phyloP scores from a whole-genome alignment of 2,329 filamentous ascomycete species.

The Diaporthe citriasiana region DNA sequence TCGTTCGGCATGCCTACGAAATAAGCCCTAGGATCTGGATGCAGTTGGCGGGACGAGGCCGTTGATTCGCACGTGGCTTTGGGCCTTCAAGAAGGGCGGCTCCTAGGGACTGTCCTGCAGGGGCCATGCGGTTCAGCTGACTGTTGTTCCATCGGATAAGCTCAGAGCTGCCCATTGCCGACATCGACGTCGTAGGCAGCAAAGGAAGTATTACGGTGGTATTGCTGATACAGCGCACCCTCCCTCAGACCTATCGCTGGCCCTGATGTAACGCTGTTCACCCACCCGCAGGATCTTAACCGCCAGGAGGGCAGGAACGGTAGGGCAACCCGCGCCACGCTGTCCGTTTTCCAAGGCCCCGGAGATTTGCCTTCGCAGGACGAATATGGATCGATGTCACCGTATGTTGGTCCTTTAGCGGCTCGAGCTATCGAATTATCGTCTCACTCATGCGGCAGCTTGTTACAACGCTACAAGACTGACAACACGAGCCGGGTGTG shows the following conservation, averaged over 20 bases:
- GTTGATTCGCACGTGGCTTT: conserved; percentile 40
- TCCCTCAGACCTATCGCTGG: conserved; percentile 6
- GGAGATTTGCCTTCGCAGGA: conserved; percentile 23
- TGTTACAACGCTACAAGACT: conserved; percentile 33
- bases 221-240: conserved; percentile 17
- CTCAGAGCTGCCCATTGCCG: conserved; percentile 10
- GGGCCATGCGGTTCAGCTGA: conserved; percentile 36
- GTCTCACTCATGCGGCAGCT: conserved; percentile 36
- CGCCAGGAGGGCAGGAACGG: conserved; percentile 35
- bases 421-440: conserved; percentile 38
- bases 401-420: conserved; percentile 40
- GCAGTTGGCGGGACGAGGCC: conserved; percentile 25
- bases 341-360: conserved; percentile 23
- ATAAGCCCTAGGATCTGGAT: conserved; percentile 36
- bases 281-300: conserved; percentile 32
- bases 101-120: conserved; percentile 27
- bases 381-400: conserved; percentile 25
- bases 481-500: conserved; percentile 34
- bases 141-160: background rate
- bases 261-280: conserved; percentile 23
- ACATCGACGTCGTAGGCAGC: background rate
- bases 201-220: background rate
- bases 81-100: conserved; percentile 14
- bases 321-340: conserved; percentile 34
- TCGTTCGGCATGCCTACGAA: conserved; percentile 33